Percentiles rank a stretch among this genome's conserved stretches.
phyloP scores from a whole-genome alignment of 441 rosid genomes.

The Hura crepitans region DNA sequence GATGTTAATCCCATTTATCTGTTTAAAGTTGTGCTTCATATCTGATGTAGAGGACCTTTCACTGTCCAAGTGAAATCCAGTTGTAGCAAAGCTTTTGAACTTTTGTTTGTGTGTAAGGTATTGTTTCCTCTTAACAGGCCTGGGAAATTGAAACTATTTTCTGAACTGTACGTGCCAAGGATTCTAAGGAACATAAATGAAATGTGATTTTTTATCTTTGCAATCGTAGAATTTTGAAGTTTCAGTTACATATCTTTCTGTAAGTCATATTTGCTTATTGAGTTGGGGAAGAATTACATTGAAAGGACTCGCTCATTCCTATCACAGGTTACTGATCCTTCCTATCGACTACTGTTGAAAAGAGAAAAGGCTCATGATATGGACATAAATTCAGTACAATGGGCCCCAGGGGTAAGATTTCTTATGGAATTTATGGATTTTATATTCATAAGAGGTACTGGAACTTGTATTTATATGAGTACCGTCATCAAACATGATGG shows the following conservation, averaged over 20 bases:
- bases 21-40: background rate
- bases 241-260: background rate
- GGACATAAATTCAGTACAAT: constrained; percentile 83
- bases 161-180: background rate
- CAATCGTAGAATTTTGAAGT: background rate
- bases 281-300: background rate
- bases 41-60: background rate
- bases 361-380: constrained; percentile 87
- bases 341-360: constrained; percentile 58
- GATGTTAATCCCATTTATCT: background rate
- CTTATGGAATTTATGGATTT: constrained; percentile 14
- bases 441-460: background rate
- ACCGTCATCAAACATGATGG: background rate
- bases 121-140: background rate
- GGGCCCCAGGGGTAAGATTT: constrained; percentile 71
- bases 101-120: background rate
- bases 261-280: background rate
- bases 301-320: constrained; percentile 10
- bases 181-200: background rate
- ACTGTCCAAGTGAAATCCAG: background rate
- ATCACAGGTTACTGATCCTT: constrained; percentile 60
- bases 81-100: background rate
- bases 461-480: background rate
- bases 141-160: background rate
- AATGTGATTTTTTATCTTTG: background rate